phyloP scores from a whole-genome alignment of 371 early-diverging fungal genomes.

The Haplosporangium sp. region DNA sequence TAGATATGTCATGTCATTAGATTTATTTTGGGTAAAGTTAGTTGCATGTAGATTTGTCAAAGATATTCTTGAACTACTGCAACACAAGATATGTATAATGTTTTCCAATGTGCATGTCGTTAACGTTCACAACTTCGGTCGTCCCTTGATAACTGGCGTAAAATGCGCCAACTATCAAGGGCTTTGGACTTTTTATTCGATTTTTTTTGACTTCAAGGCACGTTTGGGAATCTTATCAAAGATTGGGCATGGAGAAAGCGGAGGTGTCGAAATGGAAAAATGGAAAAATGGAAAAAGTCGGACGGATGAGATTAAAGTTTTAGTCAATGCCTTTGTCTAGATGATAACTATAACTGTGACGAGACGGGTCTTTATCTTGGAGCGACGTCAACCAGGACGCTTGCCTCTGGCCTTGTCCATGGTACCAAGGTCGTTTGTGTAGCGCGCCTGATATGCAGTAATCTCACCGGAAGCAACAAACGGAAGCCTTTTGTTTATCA shows the following conservation, averaged over 20 bases:
- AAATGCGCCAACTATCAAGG: no score
- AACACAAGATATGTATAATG: no score
- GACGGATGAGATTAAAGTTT: not conserved
- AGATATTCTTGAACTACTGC: no score
- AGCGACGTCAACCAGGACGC: not conserved
- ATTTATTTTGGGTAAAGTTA: no score
- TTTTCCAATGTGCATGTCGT: no score
- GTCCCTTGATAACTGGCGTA: no score
- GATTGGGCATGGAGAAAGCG: slow-evolving; percentile 4
- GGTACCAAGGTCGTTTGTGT: not conserved
- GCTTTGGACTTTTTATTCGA: no score
- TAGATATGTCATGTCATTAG: no score
- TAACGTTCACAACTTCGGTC: no score
- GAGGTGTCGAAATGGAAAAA: not conserved
- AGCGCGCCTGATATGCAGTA: slow-evolving; percentile 3
- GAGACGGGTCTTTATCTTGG: slow-evolving; percentile 13
- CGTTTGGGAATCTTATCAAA: no score
- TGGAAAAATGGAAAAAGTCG: not conserved
- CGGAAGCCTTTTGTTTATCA: not conserved
- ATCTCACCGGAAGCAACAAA: slow-evolving; percentile 7
- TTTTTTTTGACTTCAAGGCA: no score
- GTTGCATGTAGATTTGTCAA: no score
- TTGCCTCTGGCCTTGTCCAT: not conserved
- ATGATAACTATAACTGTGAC: slow-evolving; percentile 15
- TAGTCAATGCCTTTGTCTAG: not conserved